These are phyloP conservation scores for Zymoseptoria brevis DNA, from an alignment of 2,329 filamentous ascomycete species.

Conservation along the genomic window DNA sequence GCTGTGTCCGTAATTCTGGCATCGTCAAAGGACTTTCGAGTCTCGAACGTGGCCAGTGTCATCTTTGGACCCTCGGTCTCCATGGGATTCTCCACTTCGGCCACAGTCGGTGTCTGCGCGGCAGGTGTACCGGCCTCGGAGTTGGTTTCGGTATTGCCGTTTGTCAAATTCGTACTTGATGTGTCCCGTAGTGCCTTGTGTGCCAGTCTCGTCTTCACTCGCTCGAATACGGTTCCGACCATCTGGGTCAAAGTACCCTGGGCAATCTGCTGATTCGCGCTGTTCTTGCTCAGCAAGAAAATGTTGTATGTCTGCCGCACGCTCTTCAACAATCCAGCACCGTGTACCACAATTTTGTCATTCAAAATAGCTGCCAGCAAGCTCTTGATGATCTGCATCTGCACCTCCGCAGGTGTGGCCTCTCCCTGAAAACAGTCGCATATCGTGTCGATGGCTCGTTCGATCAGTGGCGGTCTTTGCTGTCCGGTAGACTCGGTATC, in stretches of 20 bases:
- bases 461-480: constrained; percentile 65
- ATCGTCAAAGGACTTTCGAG: constrained; percentile 58
- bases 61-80: constrained; percentile 49
- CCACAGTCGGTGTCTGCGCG: constrained; percentile 20
- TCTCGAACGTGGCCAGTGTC: constrained; percentile 62
- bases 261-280: constrained; percentile 90
- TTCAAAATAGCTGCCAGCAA: constrained; percentile 90
- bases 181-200: constrained; percentile 74
- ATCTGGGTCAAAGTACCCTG: constrained; percentile 97
- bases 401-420: constrained; percentile 81
- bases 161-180: constrained; percentile 38
- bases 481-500: constrained; percentile 22
- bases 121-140: constrained; percentile 20
- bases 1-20: constrained; percentile 58
- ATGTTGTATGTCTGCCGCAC: constrained; percentile 99
- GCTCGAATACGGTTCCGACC: constrained; percentile 95
- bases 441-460: constrained; percentile 96
- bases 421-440: constrained; percentile 99
- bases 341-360: constrained; percentile 97
- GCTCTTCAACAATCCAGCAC: constrained; percentile 88
- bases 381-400: constrained; percentile 97
- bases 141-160: constrained; percentile 22
- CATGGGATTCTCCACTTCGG: constrained; percentile 35
- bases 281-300: constrained; percentile 89
- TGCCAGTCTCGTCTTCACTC: constrained; percentile 77